These are phyloP conservation scores for Boletus rex-veris DNA, from an alignment of 768 basidiomycete species.

Conservation along the genomic window DNA sequence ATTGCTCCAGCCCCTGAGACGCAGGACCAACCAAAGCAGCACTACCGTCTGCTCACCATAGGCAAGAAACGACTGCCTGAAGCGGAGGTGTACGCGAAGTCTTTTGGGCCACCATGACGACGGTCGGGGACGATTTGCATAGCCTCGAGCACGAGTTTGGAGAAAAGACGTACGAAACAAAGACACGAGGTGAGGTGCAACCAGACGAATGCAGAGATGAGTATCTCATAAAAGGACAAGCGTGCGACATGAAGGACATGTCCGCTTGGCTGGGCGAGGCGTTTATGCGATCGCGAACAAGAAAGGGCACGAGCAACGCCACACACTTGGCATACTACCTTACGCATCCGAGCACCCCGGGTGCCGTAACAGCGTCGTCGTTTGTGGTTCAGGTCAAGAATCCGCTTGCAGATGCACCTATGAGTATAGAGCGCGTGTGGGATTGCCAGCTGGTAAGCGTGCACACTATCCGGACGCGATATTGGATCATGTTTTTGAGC, in stretches of 20 bases:
- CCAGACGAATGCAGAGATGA: neutral
- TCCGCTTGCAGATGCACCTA: conserved; percentile 43
- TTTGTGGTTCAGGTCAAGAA: conserved; percentile 47
- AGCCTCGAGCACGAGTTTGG: neutral
- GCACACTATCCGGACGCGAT: conserved; percentile 47
- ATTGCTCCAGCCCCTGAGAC: conserved; percentile 18
- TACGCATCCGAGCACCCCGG: conserved; percentile 48
- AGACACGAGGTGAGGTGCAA: conserved; percentile 45
- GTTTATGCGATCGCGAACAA: conserved; percentile 59
- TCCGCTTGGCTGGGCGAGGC: conserved; percentile 54
- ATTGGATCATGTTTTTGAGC: conserved; percentile 43
- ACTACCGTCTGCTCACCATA: conserved; percentile 48
- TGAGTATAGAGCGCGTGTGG: conserved; percentile 27
- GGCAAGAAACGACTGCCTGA: conserved; percentile 61
- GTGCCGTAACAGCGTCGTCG: conserved; percentile 50
- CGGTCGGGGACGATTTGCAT: conserved; percentile 1
- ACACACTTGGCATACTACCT: conserved; percentile 60
- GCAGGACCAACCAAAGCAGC: conserved; percentile 31
- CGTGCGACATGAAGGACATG: conserved; percentile 48
- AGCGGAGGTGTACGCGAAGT: conserved; percentile 33
- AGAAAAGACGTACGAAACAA: conserved; percentile 46
- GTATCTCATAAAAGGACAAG: conserved; percentile 29
- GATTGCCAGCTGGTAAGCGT: conserved; percentile 22
- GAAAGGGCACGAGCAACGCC: conserved; percentile 38
- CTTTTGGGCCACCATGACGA: conserved; percentile 34